Percentiles rank a stretch among this genome's conserved stretches.
Conservation (phyloP, 805 yeast species). For the Ogataea polymorpha region DNA sequence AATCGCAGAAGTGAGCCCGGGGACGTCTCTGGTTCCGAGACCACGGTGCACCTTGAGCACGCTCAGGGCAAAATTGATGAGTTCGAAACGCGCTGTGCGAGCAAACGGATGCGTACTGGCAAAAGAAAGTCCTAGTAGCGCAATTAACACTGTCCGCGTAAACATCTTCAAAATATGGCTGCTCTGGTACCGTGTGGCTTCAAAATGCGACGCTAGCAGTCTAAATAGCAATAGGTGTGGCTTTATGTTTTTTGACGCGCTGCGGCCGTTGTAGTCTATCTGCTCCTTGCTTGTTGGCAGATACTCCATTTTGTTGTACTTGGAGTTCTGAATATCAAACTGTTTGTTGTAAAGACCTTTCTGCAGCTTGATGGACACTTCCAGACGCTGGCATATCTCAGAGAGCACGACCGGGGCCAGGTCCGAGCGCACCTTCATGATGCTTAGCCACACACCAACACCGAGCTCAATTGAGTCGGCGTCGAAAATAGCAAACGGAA, state of each 20-base stretch:
- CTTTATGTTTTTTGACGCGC: conserved; percentile 46
- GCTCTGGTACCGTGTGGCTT: conserved; percentile 73
- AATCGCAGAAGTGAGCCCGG: conserved; percentile 47
- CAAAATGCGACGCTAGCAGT: conserved; percentile 72
- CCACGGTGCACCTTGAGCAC: conserved; percentile 55
- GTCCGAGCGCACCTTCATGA: conserved; percentile 63
- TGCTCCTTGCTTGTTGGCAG: conserved; percentile 72
- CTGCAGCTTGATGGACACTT: conserved; percentile 52
- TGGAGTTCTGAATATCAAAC: conserved; percentile 56
- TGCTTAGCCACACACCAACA: conserved; percentile 75
- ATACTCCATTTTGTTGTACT: conserved; percentile 78
- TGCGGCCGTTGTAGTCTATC: conserved; percentile 49
- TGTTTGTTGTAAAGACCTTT: conserved; percentile 63
- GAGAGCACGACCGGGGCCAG: conserved; percentile 59
- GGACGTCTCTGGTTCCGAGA: conserved; percentile 44
- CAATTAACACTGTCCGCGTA: conserved; percentile 55
- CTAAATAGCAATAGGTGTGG: conserved; percentile 70
- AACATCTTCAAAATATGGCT: conserved; percentile 66
- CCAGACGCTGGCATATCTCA: conserved; percentile 71
- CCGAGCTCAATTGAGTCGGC: conserved; percentile 59
- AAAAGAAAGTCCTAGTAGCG: conserved; percentile 45
- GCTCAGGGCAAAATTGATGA: conserved; percentile 65
- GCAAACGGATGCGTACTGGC: conserved; percentile 87
- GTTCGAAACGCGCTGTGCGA: conserved; percentile 68
- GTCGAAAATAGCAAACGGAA: conserved; percentile 71